Evolutionary conservation across 2,329 filamentous ascomycete genomes (phyloP).

Genomic region (Colletotrichum horii): DNA sequence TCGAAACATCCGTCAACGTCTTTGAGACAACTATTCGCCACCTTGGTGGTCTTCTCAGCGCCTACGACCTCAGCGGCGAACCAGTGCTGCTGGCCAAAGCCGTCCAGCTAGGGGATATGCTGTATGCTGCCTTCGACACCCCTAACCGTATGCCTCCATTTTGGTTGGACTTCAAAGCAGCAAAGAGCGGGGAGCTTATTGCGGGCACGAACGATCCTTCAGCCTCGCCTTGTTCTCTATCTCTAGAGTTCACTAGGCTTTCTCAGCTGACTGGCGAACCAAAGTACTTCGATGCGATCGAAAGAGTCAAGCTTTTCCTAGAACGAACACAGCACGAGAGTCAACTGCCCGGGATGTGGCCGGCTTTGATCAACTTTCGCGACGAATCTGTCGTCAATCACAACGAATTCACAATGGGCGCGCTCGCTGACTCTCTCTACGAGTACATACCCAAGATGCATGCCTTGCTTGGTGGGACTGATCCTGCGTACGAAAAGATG

Average conservation of each 20-base stretch:
- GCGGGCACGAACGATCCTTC: slow-evolving; percentile 39
- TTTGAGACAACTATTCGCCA: slow-evolving; percentile 78
- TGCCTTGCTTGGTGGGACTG: slow-evolving; percentile 62
- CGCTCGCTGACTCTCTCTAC: slow-evolving; percentile 45
- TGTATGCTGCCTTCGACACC: slow-evolving; percentile 72
- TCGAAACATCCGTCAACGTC: slow-evolving; percentile 52
- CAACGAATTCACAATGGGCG: slow-evolving; percentile 41
- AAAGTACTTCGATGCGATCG: slow-evolving; percentile 77
- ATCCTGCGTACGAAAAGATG: slow-evolving; percentile 61
- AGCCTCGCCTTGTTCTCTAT: slow-evolving; percentile 66
- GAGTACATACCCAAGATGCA: slow-evolving; percentile 51
- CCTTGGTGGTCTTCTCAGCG: slow-evolving; percentile 70
- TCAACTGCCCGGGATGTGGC: slow-evolving; percentile 75
- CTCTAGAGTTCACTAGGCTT: slow-evolving; percentile 74
- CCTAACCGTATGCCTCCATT: slow-evolving; percentile 66
- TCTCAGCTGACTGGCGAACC: slow-evolving; percentile 74
- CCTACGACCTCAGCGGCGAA: slow-evolving; percentile 68
- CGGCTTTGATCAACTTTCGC: slow-evolving; percentile 65
- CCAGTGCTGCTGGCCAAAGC: slow-evolving; percentile 64
- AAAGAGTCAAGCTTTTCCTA: slow-evolving; percentile 71
- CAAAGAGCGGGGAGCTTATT: slow-evolving; percentile 1
- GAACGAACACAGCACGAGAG: slow-evolving; percentile 71
- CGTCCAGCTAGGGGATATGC: slow-evolving; percentile 65
- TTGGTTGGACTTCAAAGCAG: slow-evolving; percentile 17
- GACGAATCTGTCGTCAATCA: slow-evolving; percentile 43